Evolutionary conservation across 441 rosid genomes (phyloP), one percentile per base, ranked within the genome.

Genomic region (Bruguiera hainesii): DNA sequence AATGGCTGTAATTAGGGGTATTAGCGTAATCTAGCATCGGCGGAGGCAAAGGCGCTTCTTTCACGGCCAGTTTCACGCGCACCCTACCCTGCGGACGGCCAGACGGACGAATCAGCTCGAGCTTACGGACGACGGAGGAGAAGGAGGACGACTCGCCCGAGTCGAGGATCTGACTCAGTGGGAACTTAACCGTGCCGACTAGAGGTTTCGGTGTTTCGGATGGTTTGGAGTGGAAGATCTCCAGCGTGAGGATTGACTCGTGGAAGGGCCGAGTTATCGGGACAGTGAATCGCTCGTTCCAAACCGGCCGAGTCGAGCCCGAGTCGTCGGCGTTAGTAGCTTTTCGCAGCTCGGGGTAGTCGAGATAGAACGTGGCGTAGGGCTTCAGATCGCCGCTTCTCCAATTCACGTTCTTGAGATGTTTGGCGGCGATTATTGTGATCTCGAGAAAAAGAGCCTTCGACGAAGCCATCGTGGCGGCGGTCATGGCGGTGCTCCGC

Each of bases 361-460:
- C 93, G 20, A 87, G 72, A 87, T 90, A 85, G 33, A 82, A 73
- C 64, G 86, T 83, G 65, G 82, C 88, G 83, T 85, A 89, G 3
- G 91, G 88, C 67, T 74, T 72, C 78, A 64, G 73, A 28, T 79
- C 82, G 15, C 96, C 93, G 78, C 83, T 55, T 30, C 91, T 87
- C 96, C 96, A 87, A 64, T 87, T 89, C 57, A 89, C 93, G 83
- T 89, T 89, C 64, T 89, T 89, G 69, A 86, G 78, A 59, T 87
- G 82, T 55, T 75, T 84, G 31, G 96, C 96, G 18, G 88, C 80
- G 60, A 83, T 50, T 62, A 87, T 31, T 5, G 82, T 84, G 25
- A 87, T 74, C 59, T 84, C 85, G 1, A 84, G 78, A 70, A 85
- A 87, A 71, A 63, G 56, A 29, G 75, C 75, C 69, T 68, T 76